phyloP scores from a whole-genome alignment of 305 asterid species.

The Fraxinus platypoda region DNA sequence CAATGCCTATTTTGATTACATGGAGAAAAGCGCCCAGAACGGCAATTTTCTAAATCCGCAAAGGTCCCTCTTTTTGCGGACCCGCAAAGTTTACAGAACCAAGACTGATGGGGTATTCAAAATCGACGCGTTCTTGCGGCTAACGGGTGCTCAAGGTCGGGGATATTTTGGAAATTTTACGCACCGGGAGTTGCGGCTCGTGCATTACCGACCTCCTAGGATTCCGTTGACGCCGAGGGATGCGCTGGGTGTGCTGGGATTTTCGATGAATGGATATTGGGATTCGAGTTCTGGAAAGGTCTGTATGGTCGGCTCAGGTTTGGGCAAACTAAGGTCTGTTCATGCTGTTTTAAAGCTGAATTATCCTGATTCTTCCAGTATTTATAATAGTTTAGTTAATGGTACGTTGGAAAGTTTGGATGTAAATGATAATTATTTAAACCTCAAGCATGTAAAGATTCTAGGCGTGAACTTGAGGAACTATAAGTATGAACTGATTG shows the following conservation, averaged over 20 bases:
- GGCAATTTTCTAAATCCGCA: constrained; percentile 23
- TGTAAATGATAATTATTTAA: constrained; percentile 23
- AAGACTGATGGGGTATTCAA: constrained; percentile 50
- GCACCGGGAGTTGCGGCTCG: constrained; percentile 67
- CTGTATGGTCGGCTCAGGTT: constrained; percentile 84
- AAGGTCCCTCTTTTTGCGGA: constrained; percentile 35
- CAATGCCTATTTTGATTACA: constrained; percentile 38
- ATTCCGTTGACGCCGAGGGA: constrained; percentile 44
- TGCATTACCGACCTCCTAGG: constrained; percentile 69
- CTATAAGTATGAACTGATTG: constrained; percentile 70
- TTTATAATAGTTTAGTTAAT: constrained; percentile 65
- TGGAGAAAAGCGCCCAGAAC: constrained; percentile 18
- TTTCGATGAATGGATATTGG: constrained; percentile 67
- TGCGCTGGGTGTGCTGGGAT: constrained; percentile 23
- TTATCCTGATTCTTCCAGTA: constrained; percentile 62
- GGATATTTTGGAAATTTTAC: constrained; percentile 36
- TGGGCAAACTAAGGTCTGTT: constrained; percentile 31
- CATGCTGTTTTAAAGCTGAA: constrained; percentile 69
- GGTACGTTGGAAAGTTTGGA: constrained; percentile 57
- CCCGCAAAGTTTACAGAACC: constrained; percentile 48
- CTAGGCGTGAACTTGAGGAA: constrained; percentile 65
- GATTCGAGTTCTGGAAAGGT: constrained; percentile 70
- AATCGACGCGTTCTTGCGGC: constrained; percentile 45
- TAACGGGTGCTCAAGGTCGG: constrained; percentile 16
- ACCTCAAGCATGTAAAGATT: constrained; percentile 36